Evolutionary conservation across 306 rosid species (phyloP), one percentile per base, ranked within the genome.

Genomic region (Biancaea sappan): DNA sequence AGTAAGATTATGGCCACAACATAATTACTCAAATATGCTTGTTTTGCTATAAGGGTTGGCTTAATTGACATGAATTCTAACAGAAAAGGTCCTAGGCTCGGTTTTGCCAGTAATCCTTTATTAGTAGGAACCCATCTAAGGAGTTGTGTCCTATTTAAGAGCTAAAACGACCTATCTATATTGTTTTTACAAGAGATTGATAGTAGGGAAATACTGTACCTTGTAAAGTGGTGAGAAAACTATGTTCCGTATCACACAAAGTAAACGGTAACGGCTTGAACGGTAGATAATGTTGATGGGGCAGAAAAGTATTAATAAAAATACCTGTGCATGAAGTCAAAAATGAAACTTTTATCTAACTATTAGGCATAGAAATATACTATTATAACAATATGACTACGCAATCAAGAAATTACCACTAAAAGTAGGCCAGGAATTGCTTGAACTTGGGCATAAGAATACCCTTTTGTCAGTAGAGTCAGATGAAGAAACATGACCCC

Each of bases 181-280:
- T n/a, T n/a, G n/a, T n/a, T n/a, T n/a, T n/a, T n/a, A n/a, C n/a
- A 64, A 54, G 60, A 53, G 1, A 34, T 6, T 68, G 77, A 41
- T 74, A 68, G 56, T 76, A 76, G 73, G 72, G 72, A 75, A 79
- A 8, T 51, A 8, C 37, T 34, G 44, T 88, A 90, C 98, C 98
- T 95, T 95, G 80, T 95, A 95, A 79, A 95, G 90, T 64, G 99
- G 99, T 43, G 99, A 88, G 76, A 88, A 84, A 72, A 85, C 38
- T 76, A 92, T 95, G 82, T 92, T 92, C 86, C 99, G 88, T 64
- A 92, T 84, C 77, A 85, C 97, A 59, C 96, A 75, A 53, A 95
- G 93, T 68, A 95, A 87, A 51, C 84, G 77, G 21, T 72, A 85
- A 40, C 99, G 98, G 80, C 89, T 92, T 74, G 98, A 95, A 59